Conservation (phyloP, 2,329 filamentous ascomycete species). For the Xylaria sp. region DNA sequence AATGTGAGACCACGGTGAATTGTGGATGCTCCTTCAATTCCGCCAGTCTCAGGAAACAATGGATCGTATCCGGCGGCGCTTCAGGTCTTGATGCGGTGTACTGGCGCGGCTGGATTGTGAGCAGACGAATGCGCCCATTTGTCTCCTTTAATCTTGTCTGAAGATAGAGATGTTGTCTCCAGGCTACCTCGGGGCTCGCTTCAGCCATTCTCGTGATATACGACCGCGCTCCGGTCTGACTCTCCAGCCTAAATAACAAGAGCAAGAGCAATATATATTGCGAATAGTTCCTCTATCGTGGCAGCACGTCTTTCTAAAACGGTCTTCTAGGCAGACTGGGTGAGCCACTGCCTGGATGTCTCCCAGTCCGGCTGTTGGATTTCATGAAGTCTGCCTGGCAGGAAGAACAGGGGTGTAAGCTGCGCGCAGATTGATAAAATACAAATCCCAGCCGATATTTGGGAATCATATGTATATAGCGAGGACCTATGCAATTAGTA, state of each 20-base stretch:
- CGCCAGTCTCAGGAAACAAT: slow-evolving; percentile 41
- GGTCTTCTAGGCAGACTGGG: background rate
- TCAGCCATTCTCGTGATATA: slow-evolving; percentile 22
- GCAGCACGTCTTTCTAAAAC: background rate
- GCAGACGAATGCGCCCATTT: slow-evolving; percentile 42
- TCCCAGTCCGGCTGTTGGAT: background rate
- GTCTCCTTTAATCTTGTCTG: slow-evolving; percentile 40
- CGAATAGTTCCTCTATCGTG: background rate
- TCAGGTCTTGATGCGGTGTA: slow-evolving; percentile 36
- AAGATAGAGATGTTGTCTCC: slow-evolving; percentile 43
- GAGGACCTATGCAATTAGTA: background rate
- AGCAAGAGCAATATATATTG: slow-evolving; percentile 1
- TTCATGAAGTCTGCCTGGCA: slow-evolving; percentile 7
- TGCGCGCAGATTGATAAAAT: background rate
- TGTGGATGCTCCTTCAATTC: slow-evolving; percentile 36
- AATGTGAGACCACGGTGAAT: slow-evolving; percentile 40
- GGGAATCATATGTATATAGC: background rate
- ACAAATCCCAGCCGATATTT: slow-evolving; percentile 5
- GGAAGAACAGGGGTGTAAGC: background rate
- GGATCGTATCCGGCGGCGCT: slow-evolving; percentile 32
- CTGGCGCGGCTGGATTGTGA: slow-evolving; percentile 42
- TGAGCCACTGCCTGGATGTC: background rate
- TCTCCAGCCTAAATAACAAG: background rate
- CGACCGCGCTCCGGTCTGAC: background rate
- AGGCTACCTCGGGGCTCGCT: slow-evolving; percentile 15